Evolutionary conservation across 805 yeast genomes (phyloP).

Genomic region (Saccharomyces cerevisiae): DNA sequence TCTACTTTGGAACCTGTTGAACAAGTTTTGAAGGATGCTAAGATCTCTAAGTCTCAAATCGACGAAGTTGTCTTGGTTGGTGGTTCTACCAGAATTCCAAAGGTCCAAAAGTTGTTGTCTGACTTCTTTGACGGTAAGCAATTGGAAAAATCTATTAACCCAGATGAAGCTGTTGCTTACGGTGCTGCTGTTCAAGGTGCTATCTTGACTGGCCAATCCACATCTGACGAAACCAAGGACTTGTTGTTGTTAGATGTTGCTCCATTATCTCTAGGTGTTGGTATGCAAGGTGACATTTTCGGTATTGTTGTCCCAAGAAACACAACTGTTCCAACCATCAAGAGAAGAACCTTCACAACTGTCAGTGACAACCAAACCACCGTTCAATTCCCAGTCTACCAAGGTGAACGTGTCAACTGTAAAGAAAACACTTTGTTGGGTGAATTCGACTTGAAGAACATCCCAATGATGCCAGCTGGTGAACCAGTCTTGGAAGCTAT

Average conservation of each 20-base stretch:
- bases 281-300: constrained; percentile 98
- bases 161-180: constrained; percentile 98
- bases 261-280: constrained; percentile 98
- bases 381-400: constrained; percentile 97
- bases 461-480: constrained; percentile 98
- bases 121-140: constrained; percentile 96
- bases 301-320: constrained; percentile 99
- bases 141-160: constrained; percentile 94
- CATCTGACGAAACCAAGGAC: constrained; percentile 89
- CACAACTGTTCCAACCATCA: constrained; percentile 98
- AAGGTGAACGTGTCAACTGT: constrained; percentile 99
- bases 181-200: constrained; percentile 99
- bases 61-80: constrained; percentile 95
- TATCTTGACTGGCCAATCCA: constrained; percentile 87
- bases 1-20: constrained; percentile 91
- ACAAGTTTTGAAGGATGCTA: constrained; percentile 88
- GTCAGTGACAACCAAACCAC: constrained; percentile 98
- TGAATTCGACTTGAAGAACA: constrained; percentile 95
- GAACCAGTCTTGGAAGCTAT: constrained; percentile 99
- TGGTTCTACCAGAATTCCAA: constrained; percentile 99
- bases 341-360: constrained; percentile 98
- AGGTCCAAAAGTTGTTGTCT: constrained; percentile 87
- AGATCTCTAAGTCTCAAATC: constrained; percentile 72
- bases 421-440: constrained; percentile 95
- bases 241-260: constrained; percentile 92